Evolutionary conservation across 179 eudicot species (phyloP).

Genomic region (Vitellaria paradoxa): DNA sequence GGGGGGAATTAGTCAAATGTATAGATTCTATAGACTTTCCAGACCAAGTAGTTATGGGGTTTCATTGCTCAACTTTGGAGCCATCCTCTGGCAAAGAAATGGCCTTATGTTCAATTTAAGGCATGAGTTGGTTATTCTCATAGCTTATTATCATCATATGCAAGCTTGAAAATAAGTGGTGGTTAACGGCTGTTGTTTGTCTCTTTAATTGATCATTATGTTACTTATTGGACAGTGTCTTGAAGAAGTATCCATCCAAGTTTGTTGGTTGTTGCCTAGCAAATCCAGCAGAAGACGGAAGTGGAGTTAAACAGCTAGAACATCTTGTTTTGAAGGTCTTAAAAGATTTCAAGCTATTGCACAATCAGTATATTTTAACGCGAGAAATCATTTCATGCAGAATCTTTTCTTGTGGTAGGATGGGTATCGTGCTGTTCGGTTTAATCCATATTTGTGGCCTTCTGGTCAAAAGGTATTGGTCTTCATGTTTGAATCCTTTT

Average conservation of each 20-base stretch:
- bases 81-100: neutral
- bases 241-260: slow-evolving; percentile 72
- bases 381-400: slow-evolving; percentile 17
- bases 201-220: neutral
- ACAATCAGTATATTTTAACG: neutral
- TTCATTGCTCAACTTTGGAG: neutral
- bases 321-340: slow-evolving; percentile 65
- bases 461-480: slow-evolving; percentile 63
- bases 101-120: neutral
- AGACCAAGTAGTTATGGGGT: neutral
- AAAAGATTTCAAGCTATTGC: neutral
- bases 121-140: neutral
- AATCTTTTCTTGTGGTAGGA: slow-evolving; percentile 47
- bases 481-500: neutral
- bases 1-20: no score
- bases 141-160: neutral
- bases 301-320: slow-evolving; percentile 67
- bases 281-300: slow-evolving; percentile 88
- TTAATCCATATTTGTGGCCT: slow-evolving; percentile 94
- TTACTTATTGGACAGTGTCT: slow-evolving; percentile 39
- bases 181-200: neutral
- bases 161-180: neutral
- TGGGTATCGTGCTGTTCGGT: slow-evolving; percentile 94
- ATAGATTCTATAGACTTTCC: neutral
- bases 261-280: slow-evolving; percentile 94